Percentiles rank a stretch among this genome's conserved stretches.
These are phyloP conservation scores for Phytophthora crassamura DNA, from an alignment of 352 stramenopile genomes.

Conservation along the genomic window DNA sequence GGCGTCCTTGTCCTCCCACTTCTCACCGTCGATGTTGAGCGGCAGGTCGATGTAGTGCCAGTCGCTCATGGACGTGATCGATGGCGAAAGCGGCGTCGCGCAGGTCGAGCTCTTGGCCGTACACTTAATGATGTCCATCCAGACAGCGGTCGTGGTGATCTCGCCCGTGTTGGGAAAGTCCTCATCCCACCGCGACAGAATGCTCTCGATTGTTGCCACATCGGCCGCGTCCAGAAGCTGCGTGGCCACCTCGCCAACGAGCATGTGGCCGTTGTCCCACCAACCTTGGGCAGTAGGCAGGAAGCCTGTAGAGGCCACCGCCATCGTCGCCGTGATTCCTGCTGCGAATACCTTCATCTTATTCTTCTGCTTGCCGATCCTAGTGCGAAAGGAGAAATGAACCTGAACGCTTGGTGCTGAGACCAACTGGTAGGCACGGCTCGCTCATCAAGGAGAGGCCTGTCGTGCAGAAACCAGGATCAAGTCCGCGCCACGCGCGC, in stretches of 20 bases:
- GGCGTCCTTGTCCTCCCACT: slow-evolving; percentile 42
- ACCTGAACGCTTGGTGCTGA: neutral
- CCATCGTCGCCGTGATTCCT: slow-evolving; percentile 12
- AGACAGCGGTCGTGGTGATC: slow-evolving; percentile 56
- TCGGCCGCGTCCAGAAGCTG: slow-evolving; percentile 57
- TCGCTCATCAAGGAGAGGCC: slow-evolving; percentile 12
- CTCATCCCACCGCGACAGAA: slow-evolving; percentile 52
- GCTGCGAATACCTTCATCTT: slow-evolving; percentile 46
- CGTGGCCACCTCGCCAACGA: slow-evolving; percentile 57
- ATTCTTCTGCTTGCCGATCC: neutral
- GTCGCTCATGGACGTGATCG: slow-evolving; percentile 55
- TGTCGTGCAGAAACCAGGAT: slow-evolving; percentile 17
- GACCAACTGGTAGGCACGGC: neutral
- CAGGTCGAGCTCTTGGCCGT: slow-evolving; percentile 45
- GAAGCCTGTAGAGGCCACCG: slow-evolving; percentile 16
- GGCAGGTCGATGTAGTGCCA: slow-evolving; percentile 82
- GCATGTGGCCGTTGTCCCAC: slow-evolving; percentile 79
- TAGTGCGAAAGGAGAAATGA: slow-evolving; percentile 26
- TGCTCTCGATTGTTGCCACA: slow-evolving; percentile 53
- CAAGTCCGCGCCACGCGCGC: slow-evolving; percentile 1
- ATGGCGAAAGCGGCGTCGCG: slow-evolving; percentile 42
- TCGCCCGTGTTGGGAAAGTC: slow-evolving; percentile 68
- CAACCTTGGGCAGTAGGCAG: slow-evolving; percentile 41
- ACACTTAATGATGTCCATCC: slow-evolving; percentile 72
- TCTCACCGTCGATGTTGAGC: slow-evolving; percentile 53